Evolutionary conservation across 371 early-diverging fungal species (phyloP).

Genomic region (Globomyces sp.): DNA sequence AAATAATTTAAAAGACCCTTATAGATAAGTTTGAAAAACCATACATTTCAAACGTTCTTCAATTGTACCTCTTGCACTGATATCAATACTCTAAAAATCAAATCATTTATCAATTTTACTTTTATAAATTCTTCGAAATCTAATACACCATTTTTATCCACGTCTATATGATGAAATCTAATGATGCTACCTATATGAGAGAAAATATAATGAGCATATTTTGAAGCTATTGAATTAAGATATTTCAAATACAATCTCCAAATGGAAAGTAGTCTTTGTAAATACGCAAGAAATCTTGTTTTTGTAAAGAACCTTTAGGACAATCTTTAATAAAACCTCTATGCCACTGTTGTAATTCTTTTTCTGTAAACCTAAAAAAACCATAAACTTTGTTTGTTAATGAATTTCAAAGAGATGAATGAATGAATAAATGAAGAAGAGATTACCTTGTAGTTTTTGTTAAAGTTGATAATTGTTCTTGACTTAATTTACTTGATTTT

Average conservation of each 20-base stretch:
- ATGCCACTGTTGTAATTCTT: slow-evolving; percentile 94
- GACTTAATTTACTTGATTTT: too few relatives aligned
- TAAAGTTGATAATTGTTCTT: too few relatives aligned
- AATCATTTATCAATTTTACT: background rate
- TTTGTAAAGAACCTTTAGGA: slow-evolving; percentile 81
- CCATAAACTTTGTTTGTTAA: too few relatives aligned
- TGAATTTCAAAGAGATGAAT: too few relatives aligned
- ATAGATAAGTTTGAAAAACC: slow-evolving; percentile 2
- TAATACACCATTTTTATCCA: slow-evolving; percentile 57
- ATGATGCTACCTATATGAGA: too few relatives aligned
- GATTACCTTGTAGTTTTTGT: too few relatives aligned
- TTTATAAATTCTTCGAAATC: slow-evolving; percentile 90
- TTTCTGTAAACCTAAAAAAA: slow-evolving; percentile 39
- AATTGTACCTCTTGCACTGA: slow-evolving; percentile 65
- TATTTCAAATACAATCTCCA: slow-evolving; percentile 61
- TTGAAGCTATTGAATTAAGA: slow-evolving; percentile 43
- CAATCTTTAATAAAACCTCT: slow-evolving; percentile 93
- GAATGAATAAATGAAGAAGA: too few relatives aligned
- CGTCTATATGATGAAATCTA: slow-evolving; percentile 41
- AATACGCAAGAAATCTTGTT: slow-evolving; percentile 85
- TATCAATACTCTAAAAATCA: slow-evolving; percentile 48
- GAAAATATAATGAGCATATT: slow-evolving; percentile 74
- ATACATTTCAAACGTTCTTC: slow-evolving; percentile 77
- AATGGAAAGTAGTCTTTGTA: slow-evolving; percentile 97
- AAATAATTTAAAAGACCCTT: slow-evolving; percentile 73